Evolutionary conservation across 164 flowering plant species (phyloP).

Genomic region (Berberis vulgaris): DNA sequence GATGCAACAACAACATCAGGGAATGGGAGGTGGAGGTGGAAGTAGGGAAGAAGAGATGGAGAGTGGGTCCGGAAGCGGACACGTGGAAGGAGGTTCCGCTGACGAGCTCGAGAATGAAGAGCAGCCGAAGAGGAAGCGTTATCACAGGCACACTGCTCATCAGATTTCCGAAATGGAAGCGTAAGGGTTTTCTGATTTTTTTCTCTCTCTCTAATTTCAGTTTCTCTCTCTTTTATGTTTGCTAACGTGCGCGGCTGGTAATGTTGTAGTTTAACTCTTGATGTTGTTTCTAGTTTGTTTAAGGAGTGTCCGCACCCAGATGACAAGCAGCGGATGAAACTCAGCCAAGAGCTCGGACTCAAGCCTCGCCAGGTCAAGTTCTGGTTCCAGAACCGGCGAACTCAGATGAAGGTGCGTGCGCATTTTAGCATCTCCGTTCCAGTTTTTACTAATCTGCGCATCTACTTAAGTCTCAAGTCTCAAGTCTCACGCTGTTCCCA

Average conservation of each 20-base stretch:
- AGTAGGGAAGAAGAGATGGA: conserved; percentile 59
- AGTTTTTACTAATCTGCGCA: no score
- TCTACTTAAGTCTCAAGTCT: no score
- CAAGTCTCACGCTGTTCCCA: no score
- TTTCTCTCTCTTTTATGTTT: background rate
- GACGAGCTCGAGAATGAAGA: conserved; percentile 48
- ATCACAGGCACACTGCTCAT: conserved; percentile 80
- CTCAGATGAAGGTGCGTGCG: conserved; percentile 79
- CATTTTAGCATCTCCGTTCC: no score
- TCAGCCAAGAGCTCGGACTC: conserved; percentile 83
- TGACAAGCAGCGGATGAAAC: conserved; percentile 77
- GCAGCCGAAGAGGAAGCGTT: conserved; percentile 68
- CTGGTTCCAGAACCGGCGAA: conserved; percentile 95
- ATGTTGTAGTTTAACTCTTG: background rate
- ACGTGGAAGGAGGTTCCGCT: conserved; percentile 37
- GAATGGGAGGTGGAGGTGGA: conserved; percentile 8
- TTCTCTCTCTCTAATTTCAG: conserved; percentile 4
- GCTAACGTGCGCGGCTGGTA: background rate
- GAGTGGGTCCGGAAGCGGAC: conserved; percentile 82
- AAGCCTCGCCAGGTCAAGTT: conserved; percentile 95
- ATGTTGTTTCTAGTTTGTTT: conserved; percentile 40
- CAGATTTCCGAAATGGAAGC: conserved; percentile 99
- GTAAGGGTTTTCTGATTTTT: conserved; percentile 27
- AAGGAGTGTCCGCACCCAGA: conserved; percentile 95
- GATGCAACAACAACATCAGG: conserved; percentile 5